A percentile compares a stretch with the other conserved stretches of the same genome.
Evolutionary conservation across 805 yeast genomes (phyloP).

Genomic region (Saccharomycopsis guyanensis): DNA sequence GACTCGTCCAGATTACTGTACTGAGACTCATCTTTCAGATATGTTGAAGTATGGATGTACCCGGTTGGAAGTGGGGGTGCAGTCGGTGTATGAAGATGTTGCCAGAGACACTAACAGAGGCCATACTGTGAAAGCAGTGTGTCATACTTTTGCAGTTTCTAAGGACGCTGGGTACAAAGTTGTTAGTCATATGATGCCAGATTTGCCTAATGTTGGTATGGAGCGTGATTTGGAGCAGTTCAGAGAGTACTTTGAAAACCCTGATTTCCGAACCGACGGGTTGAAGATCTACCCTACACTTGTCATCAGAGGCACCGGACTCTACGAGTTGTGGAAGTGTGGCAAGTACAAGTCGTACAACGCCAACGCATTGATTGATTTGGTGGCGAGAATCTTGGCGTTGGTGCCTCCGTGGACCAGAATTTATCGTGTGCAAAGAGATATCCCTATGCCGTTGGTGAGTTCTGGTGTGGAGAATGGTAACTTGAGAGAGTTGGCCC

Average conservation of each 20-base stretch:
- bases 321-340: conserved; percentile 95
- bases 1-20: conserved; percentile 97
- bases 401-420: conserved; percentile 99
- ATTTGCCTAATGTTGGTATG: conserved; percentile 97
- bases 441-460: conserved; percentile 98
- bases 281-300: conserved; percentile 91
- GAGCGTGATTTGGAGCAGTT: conserved; percentile 96
- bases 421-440: conserved; percentile 96
- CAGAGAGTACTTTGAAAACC: conserved; percentile 93
- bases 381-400: conserved; percentile 93
- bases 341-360: conserved; percentile 92
- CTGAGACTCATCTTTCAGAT: conserved; percentile 89
- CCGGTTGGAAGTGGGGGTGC: conserved; percentile 93
- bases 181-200: conserved; percentile 99
- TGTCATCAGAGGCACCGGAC: conserved; percentile 95
- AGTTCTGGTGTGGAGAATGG: conserved; percentile 98
- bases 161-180: conserved; percentile 98
- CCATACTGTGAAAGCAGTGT: conserved; percentile 92
- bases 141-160: conserved; percentile 93
- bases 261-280: conserved; percentile 95
- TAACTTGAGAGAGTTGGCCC: conserved; percentile 86
- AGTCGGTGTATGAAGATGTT: conserved; percentile 94
- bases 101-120: conserved; percentile 98
- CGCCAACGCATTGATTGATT: conserved; percentile 87
- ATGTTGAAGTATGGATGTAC: conserved; percentile 97